These are phyloP conservation scores for Dryas alaskensis DNA, from an alignment of 306 rosid genomes.

Conservation along the genomic window DNA sequence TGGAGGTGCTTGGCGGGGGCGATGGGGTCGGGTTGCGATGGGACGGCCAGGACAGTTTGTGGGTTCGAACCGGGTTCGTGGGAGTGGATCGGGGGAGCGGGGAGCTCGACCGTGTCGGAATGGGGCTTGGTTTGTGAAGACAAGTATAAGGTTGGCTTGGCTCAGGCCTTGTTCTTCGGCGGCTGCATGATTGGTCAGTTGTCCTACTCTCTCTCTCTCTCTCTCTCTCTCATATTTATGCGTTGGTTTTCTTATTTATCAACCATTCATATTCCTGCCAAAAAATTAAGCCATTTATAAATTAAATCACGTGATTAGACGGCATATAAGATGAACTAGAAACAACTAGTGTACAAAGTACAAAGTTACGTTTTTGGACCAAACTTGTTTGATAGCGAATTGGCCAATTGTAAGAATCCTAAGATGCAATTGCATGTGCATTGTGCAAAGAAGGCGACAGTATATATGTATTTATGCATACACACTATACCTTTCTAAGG, in stretches of 20 bases:
- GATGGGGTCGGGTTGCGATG: constrained; percentile 35
- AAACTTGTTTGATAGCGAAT: background rate
- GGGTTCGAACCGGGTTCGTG: constrained; percentile 50
- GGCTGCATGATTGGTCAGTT: constrained; percentile 94
- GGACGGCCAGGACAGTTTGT: constrained; percentile 34
- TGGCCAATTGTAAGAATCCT: background rate
- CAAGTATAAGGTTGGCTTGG: constrained; percentile 75
- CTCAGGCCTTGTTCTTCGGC: constrained; percentile 82
- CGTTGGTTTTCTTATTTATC: background rate
- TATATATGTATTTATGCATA: too few species aligned
- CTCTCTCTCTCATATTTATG: background rate
- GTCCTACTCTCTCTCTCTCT: background rate
- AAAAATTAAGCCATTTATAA: too few species aligned
- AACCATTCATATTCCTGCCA: background rate
- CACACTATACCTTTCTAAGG: too few species aligned
- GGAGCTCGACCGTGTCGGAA: constrained; percentile 53
- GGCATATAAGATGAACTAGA: background rate
- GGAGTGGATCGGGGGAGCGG: constrained; percentile 60
- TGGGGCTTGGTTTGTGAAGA: constrained; percentile 79
- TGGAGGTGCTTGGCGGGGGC: background rate
- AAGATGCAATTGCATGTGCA: background rate
- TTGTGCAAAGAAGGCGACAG: background rate
- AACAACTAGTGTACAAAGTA: background rate
- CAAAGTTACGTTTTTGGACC: constrained; percentile 1
- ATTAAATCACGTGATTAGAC: background rate